Evolutionary conservation across 306 rosid genomes (phyloP), one percentile per base, ranked within the genome.

Genomic region (Senna tora): DNA sequence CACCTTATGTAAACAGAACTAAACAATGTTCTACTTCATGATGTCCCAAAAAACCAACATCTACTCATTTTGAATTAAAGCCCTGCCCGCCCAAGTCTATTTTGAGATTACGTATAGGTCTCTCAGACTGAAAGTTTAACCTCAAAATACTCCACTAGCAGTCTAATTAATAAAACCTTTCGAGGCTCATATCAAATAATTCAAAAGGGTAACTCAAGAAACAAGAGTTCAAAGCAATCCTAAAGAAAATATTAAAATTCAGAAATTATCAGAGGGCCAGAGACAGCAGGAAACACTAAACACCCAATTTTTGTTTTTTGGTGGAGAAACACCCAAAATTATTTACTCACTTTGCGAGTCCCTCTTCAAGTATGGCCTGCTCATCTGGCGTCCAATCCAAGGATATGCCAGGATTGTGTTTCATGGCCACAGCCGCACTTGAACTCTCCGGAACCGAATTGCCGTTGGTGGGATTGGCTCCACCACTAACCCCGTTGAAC

Each of bases 391-490:
- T 86, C 99, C 99, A 91, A 68, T 91, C 96, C 86, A 78, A 81
- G 7, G 96, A 79, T 52, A 94, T 84, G 10, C 97, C 99, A 6
- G 99, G 99, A 80, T 91, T 91, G 81, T 94, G 99, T 84, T 89
- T 94, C 96, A 87, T 79, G 57, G 90, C 83, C 19, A 75, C 38
- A 76, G 79, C 84, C 11, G 86, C 77, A 59, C 87, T 84, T 0
- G 94, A 83, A 74, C 75, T 84, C 41, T 94, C 97, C 2, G 90
- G 86, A 4, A 76, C 90, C 9, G 92, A 83, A 75, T 82, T 86
- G 15, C 98, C 98, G 77, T 86, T 85, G 16, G 46, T 82, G 41
- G 82, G 80, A 57, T 80, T 82, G 56, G 82, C 79, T 36, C 39
- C 39, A 51, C 85, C 74, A 9, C 28, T 39, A 17, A 60, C 79